Conservation (phyloP, 148 eudicot genomes). For the Chenopodium album region DNA sequence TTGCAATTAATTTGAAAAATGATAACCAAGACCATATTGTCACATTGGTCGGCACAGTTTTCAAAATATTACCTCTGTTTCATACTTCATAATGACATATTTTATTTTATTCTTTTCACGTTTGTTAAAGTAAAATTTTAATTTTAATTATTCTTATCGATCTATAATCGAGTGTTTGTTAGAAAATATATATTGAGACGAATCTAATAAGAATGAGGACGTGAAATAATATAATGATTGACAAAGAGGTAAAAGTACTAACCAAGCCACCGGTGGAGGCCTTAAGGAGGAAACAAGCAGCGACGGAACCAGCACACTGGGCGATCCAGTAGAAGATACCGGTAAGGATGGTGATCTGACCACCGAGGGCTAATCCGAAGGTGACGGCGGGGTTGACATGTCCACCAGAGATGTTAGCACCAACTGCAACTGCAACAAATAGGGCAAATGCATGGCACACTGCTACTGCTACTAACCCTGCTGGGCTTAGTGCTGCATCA, state of each 20-base stretch:
- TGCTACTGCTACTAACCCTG: slow-evolving; percentile 72
- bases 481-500: slow-evolving; percentile 63
- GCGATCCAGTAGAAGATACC: slow-evolving; percentile 54
- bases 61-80: no score
- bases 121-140: no score
- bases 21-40: no score
- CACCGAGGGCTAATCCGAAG: slow-evolving; percentile 81
- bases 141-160: no score
- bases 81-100: no score
- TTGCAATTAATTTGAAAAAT: no score
- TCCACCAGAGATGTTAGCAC: slow-evolving; percentile 89
- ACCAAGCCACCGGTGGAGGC: slow-evolving; percentile 76
- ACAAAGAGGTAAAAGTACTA: slow-evolving; percentile 7
- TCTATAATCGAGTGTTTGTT: no score
- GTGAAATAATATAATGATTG: no score
- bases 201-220: no score
- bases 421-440: slow-evolving; percentile 79
- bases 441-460: slow-evolving; percentile 71
- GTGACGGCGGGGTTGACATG: slow-evolving; percentile 92
- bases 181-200: no score
- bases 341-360: slow-evolving; percentile 90
- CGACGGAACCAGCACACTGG: slow-evolving; percentile 38
- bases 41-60: no score
- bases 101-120: no score
- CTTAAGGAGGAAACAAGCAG: slow-evolving; percentile 51